Evolutionary conservation across 1,284 basidiomycete species (phyloP).

Genomic region (Entoloma clypeatum): DNA sequence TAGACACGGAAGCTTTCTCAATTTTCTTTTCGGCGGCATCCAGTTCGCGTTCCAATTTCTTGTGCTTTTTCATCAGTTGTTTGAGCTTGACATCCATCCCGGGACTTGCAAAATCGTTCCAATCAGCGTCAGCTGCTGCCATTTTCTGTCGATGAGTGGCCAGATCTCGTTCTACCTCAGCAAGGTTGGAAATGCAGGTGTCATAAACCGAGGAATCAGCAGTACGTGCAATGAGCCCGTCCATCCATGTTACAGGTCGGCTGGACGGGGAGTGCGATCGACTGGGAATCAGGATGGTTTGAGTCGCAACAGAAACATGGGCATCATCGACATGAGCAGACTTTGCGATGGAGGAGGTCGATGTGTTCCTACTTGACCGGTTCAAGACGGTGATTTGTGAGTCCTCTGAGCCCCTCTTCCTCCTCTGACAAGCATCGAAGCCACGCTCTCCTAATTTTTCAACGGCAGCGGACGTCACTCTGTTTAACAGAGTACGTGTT

Average conservation of each 20-base stretch:
- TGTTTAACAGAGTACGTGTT: slow-evolving; percentile 36
- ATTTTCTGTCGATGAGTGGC: slow-evolving; percentile 29
- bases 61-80: slow-evolving; percentile 37
- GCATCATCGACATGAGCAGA: slow-evolving; percentile 18
- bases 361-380: slow-evolving; percentile 17
- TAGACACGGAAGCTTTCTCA: slow-evolving; percentile 21
- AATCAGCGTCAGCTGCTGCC: slow-evolving; percentile 15
- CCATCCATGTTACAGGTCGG: slow-evolving; percentile 28
- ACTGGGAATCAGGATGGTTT: slow-evolving; percentile 25
- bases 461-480: slow-evolving; percentile 41
- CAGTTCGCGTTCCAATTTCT: slow-evolving; percentile 30
- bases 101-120: slow-evolving; percentile 15
- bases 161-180: slow-evolving; percentile 37
- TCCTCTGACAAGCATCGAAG: slow-evolving; percentile 29
- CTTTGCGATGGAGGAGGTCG: slow-evolving; percentile 14
- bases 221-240: slow-evolving; percentile 33
- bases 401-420: slow-evolving; percentile 50
- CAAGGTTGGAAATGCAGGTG: slow-evolving; percentile 29
- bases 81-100: slow-evolving; percentile 31
- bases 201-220: slow-evolving; percentile 24
- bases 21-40: slow-evolving; percentile 24
- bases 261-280: slow-evolving; percentile 8
- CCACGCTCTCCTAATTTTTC: slow-evolving; percentile 35
- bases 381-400: slow-evolving; percentile 46
- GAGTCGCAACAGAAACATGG: slow-evolving; percentile 26